Conservation (phyloP, 306 rosid genomes). For the Ziziphus jujuba region DNA sequence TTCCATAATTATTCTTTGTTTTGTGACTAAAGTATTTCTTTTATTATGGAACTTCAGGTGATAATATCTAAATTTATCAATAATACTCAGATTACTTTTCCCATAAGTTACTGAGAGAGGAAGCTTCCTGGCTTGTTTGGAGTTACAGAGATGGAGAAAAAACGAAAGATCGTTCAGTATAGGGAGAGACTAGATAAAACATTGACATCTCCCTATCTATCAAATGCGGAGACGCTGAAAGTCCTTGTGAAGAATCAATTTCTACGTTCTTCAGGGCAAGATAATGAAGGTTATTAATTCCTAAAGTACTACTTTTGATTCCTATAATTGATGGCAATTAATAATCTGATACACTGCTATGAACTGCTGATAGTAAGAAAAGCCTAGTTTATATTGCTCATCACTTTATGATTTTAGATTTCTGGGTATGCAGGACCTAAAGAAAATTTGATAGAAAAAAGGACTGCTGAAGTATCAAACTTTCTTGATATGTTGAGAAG, state of each 20-base stretch:
- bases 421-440: slow-evolving; percentile 41
- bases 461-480: slow-evolving; percentile 59
- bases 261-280: slow-evolving; percentile 38
- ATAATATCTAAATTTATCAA: slow-evolving; percentile 13
- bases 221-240: slow-evolving; percentile 46
- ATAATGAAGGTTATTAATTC: slow-evolving; percentile 50
- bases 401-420: neutral
- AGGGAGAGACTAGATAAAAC: slow-evolving; percentile 77
- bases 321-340: slow-evolving; percentile 5
- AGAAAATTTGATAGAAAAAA: slow-evolving; percentile 46
- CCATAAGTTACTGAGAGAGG: slow-evolving; percentile 24
- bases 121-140: slow-evolving; percentile 24
- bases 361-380: slow-evolving; percentile 3
- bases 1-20: slow-evolving; percentile 8
- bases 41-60: slow-evolving; percentile 22
- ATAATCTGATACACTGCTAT: neutral
- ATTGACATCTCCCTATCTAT: slow-evolving; percentile 67
- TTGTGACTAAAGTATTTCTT: neutral
- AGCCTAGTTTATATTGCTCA: slow-evolving; percentile 2
- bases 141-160: slow-evolving; percentile 60
- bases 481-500: slow-evolving; percentile 90
- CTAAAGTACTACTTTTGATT: slow-evolving; percentile 5
- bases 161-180: slow-evolving; percentile 57
- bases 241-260: slow-evolving; percentile 67
- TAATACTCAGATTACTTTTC: slow-evolving; percentile 12